Base-by-base conservation (phyloP, 2,329 filamentous ascomycete species). In the Colletotrichum salicis region DNA sequence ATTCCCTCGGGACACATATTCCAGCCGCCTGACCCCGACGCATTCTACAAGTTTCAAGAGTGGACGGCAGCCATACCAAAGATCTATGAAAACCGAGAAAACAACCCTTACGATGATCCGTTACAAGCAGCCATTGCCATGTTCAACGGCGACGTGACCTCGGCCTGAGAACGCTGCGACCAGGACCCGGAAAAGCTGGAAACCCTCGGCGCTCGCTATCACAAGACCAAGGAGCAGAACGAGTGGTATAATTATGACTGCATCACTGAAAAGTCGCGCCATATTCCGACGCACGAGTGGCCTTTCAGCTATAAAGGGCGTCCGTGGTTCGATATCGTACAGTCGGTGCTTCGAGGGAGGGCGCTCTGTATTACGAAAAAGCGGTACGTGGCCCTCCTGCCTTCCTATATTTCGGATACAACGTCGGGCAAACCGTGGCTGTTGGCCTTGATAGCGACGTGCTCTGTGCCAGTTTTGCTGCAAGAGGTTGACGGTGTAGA, bases 111-210 rank as follows among this genome's bases (percentile, higher is more conserved):
- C 37, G 12, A 35, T 11, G 52, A 64, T 13, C 33, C 35, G 11
- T 11, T 48, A 12, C 62, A 35, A 45, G 52, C 62, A 19, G 52
- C 54, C 11, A 12, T 64, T 15, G 22, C 62, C 52, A 57, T 57
- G 62, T 57, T 64, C 27, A 37, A 57, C 33, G 61, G 61, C 61
- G 61, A 64, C 29, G 51, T 64, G 3, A 31, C 31, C 3, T 56
- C 61, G 1, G 19, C 61, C 4, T 55, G 61, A 51, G 8, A 24
- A 11, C 51, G 33, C 13, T 12, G 22, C 10, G 61, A 41, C 3
- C n/a, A 4, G 2, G 13, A n/a, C 3, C 4, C 22, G 15, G 31
- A 64, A 10, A 27, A 41, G 4, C 15, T 48, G 13, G n/a, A 13
- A 1, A 13, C 22, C 56, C 3, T 24, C 0, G 4, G 35, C 12